Base-by-base conservation (phyloP, 257 asterid species). In the Anisodus acutangulus region DNA sequence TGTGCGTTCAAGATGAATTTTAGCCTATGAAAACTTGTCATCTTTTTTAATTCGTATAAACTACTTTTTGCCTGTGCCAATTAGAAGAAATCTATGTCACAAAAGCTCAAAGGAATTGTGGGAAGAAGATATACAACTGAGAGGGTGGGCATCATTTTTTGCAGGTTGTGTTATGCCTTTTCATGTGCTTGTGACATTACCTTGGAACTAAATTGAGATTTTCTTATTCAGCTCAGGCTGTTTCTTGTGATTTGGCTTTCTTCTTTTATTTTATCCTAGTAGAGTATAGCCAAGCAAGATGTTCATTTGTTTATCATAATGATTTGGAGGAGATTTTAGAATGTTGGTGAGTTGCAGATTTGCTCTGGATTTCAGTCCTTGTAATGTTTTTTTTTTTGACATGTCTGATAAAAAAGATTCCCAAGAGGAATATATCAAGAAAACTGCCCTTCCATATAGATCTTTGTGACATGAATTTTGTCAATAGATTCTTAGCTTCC, bases 191-290 rank as follows among this genome's bases (percentile, higher is more conserved):
- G 57, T n/a, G 79, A 71, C 7, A 13, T 71, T 16, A 17, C 55
- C 79, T 43, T 3, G 35, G 8, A 17, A 70, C 79, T 41, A 70
- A 70, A 43, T 16, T 1, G 26, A 39, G 59, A 49, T 74, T 74
- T 8, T 74, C 80, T 12, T 76, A 76, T 22, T 51, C 63, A 76
- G 22, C 81, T 76, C 55, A 70, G 43, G 45, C 26, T 12, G 81
- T 76, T 55, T 0, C 13, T 15, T 2, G 26, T 76, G 81, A 22
- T 76, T 76, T 54, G 0, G 19, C 45, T 2, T 22, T 76, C 13
- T 7, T 76, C 47, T 53, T 26, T 54, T 53, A 15, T 51, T 76
- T 76, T 53, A 31, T 74, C 62, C 6, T 74, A 6, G 60, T 41
- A 19, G 60, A 49, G 41, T 47, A 22, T 26, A 41, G 26, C 12